phyloP scores from a whole-genome alignment of 768 basidiomycete species.

The Dentipellis sp. region DNA sequence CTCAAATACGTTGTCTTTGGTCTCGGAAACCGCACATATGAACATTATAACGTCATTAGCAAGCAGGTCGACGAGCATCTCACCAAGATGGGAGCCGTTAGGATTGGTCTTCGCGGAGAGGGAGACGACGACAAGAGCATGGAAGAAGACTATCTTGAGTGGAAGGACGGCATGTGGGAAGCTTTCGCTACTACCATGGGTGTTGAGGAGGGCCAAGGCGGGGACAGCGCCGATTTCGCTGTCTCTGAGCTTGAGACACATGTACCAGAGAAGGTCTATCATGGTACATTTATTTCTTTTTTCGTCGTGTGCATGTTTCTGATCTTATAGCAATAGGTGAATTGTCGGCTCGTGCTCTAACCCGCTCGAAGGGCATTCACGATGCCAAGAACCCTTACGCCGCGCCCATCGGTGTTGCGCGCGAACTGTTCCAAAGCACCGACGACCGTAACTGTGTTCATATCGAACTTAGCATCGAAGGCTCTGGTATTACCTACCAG shows the following conservation, averaged over 20 bases:
- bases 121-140: constrained; percentile 99
- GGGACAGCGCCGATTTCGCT: constrained; percentile 88
- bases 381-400: constrained; percentile 97
- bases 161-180: constrained; percentile 98
- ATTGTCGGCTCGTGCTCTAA: constrained; percentile 89
- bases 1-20: constrained; percentile 94
- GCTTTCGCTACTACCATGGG: constrained; percentile 73
- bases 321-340: constrained; percentile 49
- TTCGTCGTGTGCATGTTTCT: neutral
- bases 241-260: constrained; percentile 69
- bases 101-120: constrained; percentile 87
- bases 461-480: constrained; percentile 88
- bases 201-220: constrained; percentile 94
- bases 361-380: constrained; percentile 90
- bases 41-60: constrained; percentile 91
- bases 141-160: constrained; percentile 99
- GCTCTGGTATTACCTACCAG: constrained; percentile 96
- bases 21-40: constrained; percentile 89
- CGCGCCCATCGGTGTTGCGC: constrained; percentile 66
- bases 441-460: constrained; percentile 89
- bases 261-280: constrained; percentile 83
- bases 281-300: constrained; percentile 38
- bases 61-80: constrained; percentile 69
- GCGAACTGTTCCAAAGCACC: constrained; percentile 74
- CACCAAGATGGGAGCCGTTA: constrained; percentile 68